Evolutionary conservation across 2,329 filamentous ascomycete species (phyloP), one percentile per base, ranked within the genome.

Genomic region (Colletotrichum incanum): DNA sequence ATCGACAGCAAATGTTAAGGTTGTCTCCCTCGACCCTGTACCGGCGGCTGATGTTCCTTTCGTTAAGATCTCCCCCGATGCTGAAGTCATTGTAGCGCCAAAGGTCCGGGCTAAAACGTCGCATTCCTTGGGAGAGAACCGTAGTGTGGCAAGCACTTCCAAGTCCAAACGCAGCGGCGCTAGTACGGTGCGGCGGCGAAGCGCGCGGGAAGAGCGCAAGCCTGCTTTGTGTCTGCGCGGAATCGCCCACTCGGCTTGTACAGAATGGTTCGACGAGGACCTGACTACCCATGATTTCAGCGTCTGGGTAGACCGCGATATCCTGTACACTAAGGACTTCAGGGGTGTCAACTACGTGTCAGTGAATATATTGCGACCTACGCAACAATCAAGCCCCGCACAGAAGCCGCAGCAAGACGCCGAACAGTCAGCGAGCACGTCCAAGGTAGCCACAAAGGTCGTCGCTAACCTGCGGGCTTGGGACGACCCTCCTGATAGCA

Each of bases 21-120:
- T 98, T 11, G 91, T 94, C 8, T 95, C 94, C 1, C 86, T 99
- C n/a, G 91, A 93, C 1, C 96, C 96, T 1, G 86, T 91, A 0
- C 91, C 92, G 5, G 82, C 93, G 1, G 85, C 90, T 2, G 89
- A 91, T 60, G 88, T 90, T 1, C 88, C 94, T 0, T 99, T 99
- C 79, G 94, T 94, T 34, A 98, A 98, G 82, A 94, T 99, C 62
- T 93, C 94, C 0, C 93, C 95, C 0, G 95, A 98, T 79, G 96
- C 96, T 28, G 96, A 99, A 82, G 95, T 99, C 61, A 97, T 98
- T 75, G 96, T 99, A 72, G 96, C 96, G 4, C 96, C 96, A 0
- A 99, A 99, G 84, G 93, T 92, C 34, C 90, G 96, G 67, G 88
- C 93, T 52, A 95, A 94, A 80, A 84, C 88, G 43, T 86, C 90